Base-by-base conservation (phyloP, 495 filamentous ascomycete genomes). In the Aspergillus asperescens region DNA sequence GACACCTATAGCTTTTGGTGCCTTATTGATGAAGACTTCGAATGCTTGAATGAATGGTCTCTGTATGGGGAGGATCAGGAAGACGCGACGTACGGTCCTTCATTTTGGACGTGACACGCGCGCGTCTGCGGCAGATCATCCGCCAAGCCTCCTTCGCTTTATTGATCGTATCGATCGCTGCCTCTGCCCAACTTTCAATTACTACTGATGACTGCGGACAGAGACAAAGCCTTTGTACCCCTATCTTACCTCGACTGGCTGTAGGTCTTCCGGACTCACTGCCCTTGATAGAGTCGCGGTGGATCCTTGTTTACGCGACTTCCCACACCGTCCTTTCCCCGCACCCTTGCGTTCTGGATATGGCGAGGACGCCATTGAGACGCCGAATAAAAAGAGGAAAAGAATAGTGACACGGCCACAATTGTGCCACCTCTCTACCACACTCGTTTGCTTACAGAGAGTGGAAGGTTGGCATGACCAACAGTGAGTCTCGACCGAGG, bases 21-120 rank as follows among this genome's bases (percentile, higher is more conserved):
- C 3, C n/a, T n/a, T 35, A 15, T 16, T n/a, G 4, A 35, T 35
- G 12, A 5, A 16, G 3, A 35, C n/a, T 10, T n/a, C n/a, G n/a
- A n/a, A n/a, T n/a, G n/a, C n/a, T n/a, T 8, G 16, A 28, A 35
- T n/a, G 12, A 4, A 37, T 6, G 34, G 6, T 13, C 19, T 5
- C 5, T 5, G n/a, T 1, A 7, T 41, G 22, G 20, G 15, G 22
- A 13, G 13, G 5, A 27, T 20, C 20, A 35, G 20, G 25, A 9
- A 34, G 55, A 55, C 63, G 65, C 62, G 58, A 57, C 27, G 15
- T n/a, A 7, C 23, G 19, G 38, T 18, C 37, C 29, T 18, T 35
- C 32, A n/a, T 29, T 38, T 39, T 34, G 25, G 52, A 64, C 59
- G 57, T 59, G 63, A 66, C 65, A 63, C 67, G 68, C 66, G 29